These are phyloP conservation scores for Antarctomyces pellizariae DNA, from an alignment of 495 filamentous ascomycete genomes.

Conservation along the genomic window DNA sequence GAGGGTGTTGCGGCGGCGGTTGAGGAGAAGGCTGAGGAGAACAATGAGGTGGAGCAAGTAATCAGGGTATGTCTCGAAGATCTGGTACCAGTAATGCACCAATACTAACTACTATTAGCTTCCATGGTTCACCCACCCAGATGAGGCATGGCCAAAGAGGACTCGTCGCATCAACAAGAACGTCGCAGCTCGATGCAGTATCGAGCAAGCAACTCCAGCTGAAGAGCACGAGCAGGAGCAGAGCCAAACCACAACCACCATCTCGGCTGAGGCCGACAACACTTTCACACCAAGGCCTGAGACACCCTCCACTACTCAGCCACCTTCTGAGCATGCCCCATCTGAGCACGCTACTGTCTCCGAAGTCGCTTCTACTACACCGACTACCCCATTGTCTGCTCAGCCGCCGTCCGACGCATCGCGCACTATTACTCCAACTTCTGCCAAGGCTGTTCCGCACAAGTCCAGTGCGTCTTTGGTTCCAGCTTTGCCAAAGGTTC, in stretches of 20 bases:
- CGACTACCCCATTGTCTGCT: constrained; percentile 44
- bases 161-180: constrained; percentile 15
- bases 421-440: constrained; percentile 16
- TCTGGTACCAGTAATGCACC: constrained; percentile 1
- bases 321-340: constrained; percentile 37
- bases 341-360: no score
- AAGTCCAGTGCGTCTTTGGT: constrained; percentile 12
- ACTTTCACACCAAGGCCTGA: constrained; percentile 30
- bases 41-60: no score
- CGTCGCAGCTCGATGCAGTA: no score
- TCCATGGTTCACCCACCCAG: constrained; percentile 62
- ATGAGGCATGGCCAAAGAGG: constrained; percentile 36
- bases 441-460: constrained; percentile 7
- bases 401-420: constrained; percentile 24
- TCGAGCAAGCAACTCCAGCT: constrained; percentile 10
- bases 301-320: constrained; percentile 41
- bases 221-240: constrained; percentile 3
- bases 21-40: no score
- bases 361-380: constrained; percentile 26
- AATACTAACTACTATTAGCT: constrained; percentile 23
- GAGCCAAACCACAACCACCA: constrained; percentile 4
- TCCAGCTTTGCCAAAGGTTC: constrained; percentile 38
- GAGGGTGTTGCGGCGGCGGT: no score
- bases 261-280: constrained; percentile 9
- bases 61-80: background rate